phyloP scores from a whole-genome alignment of 2,329 filamentous ascomycete genomes.

The Alternaria sp. region DNA sequence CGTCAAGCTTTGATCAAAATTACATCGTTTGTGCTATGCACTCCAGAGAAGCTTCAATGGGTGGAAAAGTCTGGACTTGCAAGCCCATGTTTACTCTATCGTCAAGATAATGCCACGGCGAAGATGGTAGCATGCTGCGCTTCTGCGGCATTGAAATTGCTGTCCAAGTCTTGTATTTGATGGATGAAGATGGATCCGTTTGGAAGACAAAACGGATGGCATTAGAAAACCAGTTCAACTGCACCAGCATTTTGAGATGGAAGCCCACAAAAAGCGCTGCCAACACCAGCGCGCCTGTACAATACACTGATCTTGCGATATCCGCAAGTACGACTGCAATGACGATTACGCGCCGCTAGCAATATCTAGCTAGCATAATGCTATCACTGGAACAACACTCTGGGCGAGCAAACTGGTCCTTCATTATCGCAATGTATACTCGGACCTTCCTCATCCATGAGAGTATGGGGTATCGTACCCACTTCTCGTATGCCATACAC shows the following conservation, averaged over 20 bases:
- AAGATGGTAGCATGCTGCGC: background rate
- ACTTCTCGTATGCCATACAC: constrained; percentile 16
- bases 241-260: background rate
- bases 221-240: constrained; percentile 5
- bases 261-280: constrained; percentile 1
- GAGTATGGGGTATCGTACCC: constrained; percentile 15
- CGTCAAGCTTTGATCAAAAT: background rate
- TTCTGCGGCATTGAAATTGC: background rate
- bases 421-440: constrained; percentile 17
- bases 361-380: constrained; percentile 26
- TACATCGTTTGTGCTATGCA: background rate
- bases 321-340: constrained; percentile 29
- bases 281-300: constrained; percentile 30
- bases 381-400: constrained; percentile 21
- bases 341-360: constrained; percentile 26
- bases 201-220: background rate
- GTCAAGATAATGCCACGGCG: background rate
- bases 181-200: background rate
- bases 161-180: constrained; percentile 1
- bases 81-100: background rate
- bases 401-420: constrained; percentile 19
- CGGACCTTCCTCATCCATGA: constrained; percentile 31
- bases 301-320: constrained; percentile 28
- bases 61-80: constrained; percentile 6
- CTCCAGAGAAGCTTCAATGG: constrained; percentile 1